Evolutionary conservation across 352 stramenopile species (phyloP).

Genomic region (Phytophthora parvispora): DNA sequence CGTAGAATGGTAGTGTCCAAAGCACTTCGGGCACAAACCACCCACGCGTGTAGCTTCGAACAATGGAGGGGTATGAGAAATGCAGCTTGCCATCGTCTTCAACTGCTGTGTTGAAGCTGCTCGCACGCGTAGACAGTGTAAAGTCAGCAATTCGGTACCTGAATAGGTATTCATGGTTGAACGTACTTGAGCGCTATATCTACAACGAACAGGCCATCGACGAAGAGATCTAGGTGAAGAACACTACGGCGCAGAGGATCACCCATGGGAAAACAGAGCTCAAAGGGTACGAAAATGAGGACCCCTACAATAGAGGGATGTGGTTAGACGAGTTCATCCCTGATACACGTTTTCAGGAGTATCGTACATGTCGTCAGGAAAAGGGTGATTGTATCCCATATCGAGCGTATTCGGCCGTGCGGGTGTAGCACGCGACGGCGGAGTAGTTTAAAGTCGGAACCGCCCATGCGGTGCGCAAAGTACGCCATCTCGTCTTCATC

Average conservation of each 20-base stretch:
- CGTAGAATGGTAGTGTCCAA: conserved; percentile 80
- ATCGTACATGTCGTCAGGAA: conserved; percentile 70
- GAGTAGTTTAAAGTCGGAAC: conserved; percentile 59
- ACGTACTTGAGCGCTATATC: conserved; percentile 83
- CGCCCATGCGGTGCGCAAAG: conserved; percentile 59
- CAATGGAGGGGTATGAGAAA: conserved; percentile 68
- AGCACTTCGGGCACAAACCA: conserved; percentile 75
- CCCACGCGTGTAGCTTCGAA: conserved; percentile 53
- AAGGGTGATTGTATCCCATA: conserved; percentile 70
- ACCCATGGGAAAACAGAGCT: conserved; percentile 70
- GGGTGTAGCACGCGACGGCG: conserved; percentile 69
- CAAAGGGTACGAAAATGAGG: conserved; percentile 70
- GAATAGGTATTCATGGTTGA: background rate
- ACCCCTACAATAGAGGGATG: conserved; percentile 52
- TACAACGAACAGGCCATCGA: conserved; percentile 72
- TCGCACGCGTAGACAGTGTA: background rate
- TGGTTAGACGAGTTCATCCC: background rate
- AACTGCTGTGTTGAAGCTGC: conserved; percentile 80
- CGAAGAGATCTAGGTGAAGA: conserved; percentile 63
- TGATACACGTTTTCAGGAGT: background rate
- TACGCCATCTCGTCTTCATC: conserved; percentile 79
- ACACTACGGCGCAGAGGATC: conserved; percentile 41
- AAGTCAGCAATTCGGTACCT: background rate
- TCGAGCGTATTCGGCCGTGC: conserved; percentile 59
- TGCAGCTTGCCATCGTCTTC: conserved; percentile 81